Percentiles rank a stretch among this genome's conserved stretches.
Evolutionary conservation across 1,284 basidiomycete genomes (phyloP).

Genomic region (Athelia psychrophila): DNA sequence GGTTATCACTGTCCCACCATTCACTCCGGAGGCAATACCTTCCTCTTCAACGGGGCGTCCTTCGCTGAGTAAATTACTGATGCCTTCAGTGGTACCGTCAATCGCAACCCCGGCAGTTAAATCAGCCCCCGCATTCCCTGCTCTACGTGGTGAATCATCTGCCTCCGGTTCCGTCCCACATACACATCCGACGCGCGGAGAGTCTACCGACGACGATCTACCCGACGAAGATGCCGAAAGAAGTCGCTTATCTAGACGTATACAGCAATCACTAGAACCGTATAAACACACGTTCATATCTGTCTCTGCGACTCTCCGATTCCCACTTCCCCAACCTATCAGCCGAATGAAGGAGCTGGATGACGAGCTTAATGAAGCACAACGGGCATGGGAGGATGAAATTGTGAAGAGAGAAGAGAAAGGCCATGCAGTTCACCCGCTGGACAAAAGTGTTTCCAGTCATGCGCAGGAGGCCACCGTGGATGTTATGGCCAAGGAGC

Average conservation of each 20-base stretch:
- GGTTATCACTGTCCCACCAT: slow-evolving; percentile 74
- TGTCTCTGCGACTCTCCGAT: slow-evolving; percentile 85
- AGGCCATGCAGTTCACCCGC: slow-evolving; percentile 34
- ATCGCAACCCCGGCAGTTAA: slow-evolving; percentile 23
- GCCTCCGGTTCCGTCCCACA: not conserved
- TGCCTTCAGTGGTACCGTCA: slow-evolving; percentile 22
- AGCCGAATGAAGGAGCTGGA: slow-evolving; percentile 86
- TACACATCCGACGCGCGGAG: slow-evolving; percentile 20
- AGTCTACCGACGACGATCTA: slow-evolving; percentile 47
- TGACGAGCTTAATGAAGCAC: slow-evolving; percentile 63
- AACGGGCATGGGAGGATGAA: slow-evolving; percentile 81
- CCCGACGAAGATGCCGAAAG: slow-evolving; percentile 70
- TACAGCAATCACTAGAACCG: slow-evolving; percentile 77
- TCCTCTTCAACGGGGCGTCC: slow-evolving; percentile 26
- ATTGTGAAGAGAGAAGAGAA: slow-evolving; percentile 78
- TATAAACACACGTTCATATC: slow-evolving; percentile 87
- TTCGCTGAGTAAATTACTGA: slow-evolving; percentile 20
- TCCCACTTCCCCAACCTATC: slow-evolving; percentile 87
- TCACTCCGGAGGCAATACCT: slow-evolving; percentile 65
- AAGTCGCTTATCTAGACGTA: slow-evolving; percentile 62
- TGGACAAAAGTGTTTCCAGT: slow-evolving; percentile 22
- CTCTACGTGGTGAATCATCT: not conserved
- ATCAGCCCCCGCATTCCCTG: not conserved
- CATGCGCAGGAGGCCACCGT: slow-evolving; percentile 37
- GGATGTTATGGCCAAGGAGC: slow-evolving; percentile 23